A percentile compares a stretch with the other conserved stretches of the same genome.
These are phyloP conservation scores for Trichoderma oligosporum DNA, from an alignment of 2,329 filamentous ascomycete genomes.

Conservation along the genomic window DNA sequence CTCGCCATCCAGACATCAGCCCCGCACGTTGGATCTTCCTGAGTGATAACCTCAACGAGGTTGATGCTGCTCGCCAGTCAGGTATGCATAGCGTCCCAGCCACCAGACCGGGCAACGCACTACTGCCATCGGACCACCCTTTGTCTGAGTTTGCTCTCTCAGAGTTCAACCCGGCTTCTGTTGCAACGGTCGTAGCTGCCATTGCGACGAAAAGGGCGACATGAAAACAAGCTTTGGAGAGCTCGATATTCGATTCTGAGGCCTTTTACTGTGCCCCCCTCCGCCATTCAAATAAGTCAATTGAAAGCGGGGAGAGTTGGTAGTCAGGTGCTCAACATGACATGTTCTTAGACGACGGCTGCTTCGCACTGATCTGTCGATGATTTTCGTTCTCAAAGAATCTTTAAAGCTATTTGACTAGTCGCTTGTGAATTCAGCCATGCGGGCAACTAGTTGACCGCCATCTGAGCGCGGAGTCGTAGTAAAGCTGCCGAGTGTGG, in stretches of 20 bases:
- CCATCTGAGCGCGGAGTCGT: constrained; percentile 8
- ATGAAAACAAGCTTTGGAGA: not conserved
- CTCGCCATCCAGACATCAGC: constrained; percentile 40
- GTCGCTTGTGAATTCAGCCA: constrained; percentile 10
- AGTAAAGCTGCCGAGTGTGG: constrained; percentile 1
- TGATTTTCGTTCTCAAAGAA: not conserved
- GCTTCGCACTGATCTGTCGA: constrained; percentile 7
- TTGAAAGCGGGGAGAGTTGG: constrained; percentile 1
- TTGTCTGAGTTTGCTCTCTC: constrained; percentile 34
- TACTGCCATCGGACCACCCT: constrained; percentile 49
- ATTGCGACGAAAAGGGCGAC: constrained; percentile 5
- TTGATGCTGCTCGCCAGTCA: constrained; percentile 57
- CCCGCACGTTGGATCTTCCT: constrained; percentile 66
- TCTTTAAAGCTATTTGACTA: constrained; percentile 5
- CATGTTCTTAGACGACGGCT: constrained; percentile 5
- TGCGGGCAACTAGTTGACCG: constrained; percentile 14
- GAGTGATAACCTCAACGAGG: constrained; percentile 73
- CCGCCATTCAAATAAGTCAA: constrained; percentile 5
- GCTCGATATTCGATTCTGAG: not conserved
- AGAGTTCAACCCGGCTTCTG: constrained; percentile 33
- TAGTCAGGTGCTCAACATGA: constrained; percentile 10
- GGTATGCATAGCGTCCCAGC: constrained; percentile 63
- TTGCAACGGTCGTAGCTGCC: constrained; percentile 2
- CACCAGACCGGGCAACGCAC: constrained; percentile 66
- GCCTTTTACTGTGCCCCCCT: not conserved